Base-by-base conservation (phyloP, 176 grass and related monocot genomes). In the Raddia guianensis region DNA sequence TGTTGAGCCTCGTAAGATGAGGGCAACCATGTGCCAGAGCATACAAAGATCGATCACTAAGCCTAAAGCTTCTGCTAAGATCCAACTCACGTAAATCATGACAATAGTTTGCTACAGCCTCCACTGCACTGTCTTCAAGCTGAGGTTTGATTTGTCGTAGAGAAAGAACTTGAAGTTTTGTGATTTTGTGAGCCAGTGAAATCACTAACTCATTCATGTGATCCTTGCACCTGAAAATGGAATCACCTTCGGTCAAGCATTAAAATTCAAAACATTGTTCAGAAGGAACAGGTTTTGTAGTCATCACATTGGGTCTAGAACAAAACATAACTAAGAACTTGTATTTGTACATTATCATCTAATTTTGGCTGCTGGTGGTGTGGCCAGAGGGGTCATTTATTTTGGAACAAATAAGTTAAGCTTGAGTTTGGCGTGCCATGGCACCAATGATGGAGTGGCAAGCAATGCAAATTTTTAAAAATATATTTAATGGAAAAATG, bases 91-190 rank as follows among this genome's bases (percentile, higher is more conserved):
- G 66, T 34, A 93, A 56, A 67, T 97, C 93, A 43, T 91, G 91
- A 42, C 91, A 97, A 57, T 85, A 49, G 59, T 89, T 87, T 21
- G 93, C 73, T 58, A 97, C 73, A 14, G 82, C 77, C 80, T 97
- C 91, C 20, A 97, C 91, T 10, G 88, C 93, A 70, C 5, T 87
- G 77, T 97, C 93, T 84, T 97, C 91, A 57, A 97, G 89, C 73
- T 94, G 94, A 78, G 94, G 71, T 78, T 78, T 89, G 62, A 88
- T 92, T 73, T 98, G 95, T 9, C 95, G 84, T 49, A 94, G 83
- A 61, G 65, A 77, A 37, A 94, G 74, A 63, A 92, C 88, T 68
- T 94, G 85, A 32, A 98, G 78, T 64, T 91, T 94, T 11, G 86
- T 83, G 65, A 94, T 92, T 84, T 91, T 98, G 72, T 77, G 90